Conservation (phyloP, 805 yeast genomes). For the Zygosaccharomyces gambellarensis region DNA sequence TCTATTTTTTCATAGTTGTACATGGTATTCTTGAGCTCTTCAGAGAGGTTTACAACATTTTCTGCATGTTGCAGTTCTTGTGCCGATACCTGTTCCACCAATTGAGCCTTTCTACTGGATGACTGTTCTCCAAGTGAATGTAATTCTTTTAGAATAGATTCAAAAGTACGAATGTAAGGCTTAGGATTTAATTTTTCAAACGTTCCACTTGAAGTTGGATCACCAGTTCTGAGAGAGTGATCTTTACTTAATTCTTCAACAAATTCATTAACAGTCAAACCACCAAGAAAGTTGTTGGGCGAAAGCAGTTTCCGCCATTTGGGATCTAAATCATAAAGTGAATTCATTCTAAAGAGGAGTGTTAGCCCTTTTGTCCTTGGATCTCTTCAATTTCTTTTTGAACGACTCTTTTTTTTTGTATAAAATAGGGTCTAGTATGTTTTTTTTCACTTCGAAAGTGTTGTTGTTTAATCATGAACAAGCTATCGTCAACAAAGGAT, state of each 20-base stretch:
- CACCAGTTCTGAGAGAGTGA: conserved; percentile 34
- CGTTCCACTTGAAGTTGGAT: conserved; percentile 10
- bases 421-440: background rate
- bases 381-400: background rate
- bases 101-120: conserved; percentile 42
- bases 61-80: conserved; percentile 64
- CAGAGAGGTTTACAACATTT: conserved; percentile 47
- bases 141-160: conserved; percentile 72
- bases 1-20: conserved; percentile 27
- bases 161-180: conserved; percentile 91
- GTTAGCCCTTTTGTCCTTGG: background rate
- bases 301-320: conserved; percentile 52
- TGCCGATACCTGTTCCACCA: conserved; percentile 53
- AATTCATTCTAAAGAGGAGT: conserved; percentile 33
- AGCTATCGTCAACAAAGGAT: background rate
- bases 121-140: conserved; percentile 58
- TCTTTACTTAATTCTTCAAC: conserved; percentile 73
- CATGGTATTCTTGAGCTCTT: conserved; percentile 21
- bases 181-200: conserved; percentile 65
- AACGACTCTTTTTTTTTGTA: background rate
- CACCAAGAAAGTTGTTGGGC: conserved; percentile 60
- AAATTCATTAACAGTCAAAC: conserved; percentile 71
- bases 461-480: background rate
- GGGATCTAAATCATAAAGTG: conserved; percentile 59
- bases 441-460: background rate